Evolutionary conservation across 164 flowering plant genomes (phyloP), one percentile per base, ranked within the genome.

Genomic region (Umbilicus rupestris): DNA sequence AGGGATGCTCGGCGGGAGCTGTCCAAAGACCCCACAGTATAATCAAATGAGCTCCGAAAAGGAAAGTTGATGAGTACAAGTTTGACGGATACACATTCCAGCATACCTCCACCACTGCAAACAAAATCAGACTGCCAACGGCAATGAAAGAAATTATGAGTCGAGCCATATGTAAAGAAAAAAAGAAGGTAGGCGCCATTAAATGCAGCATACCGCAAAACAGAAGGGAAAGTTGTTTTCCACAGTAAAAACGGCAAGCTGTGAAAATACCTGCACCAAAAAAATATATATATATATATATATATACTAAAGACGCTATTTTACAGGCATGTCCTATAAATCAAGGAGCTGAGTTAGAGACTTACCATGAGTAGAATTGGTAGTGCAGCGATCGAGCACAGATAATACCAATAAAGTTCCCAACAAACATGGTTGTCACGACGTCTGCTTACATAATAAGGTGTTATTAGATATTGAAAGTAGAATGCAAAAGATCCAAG

Each of bases 81-180:
- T 73, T 88, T 31, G 96, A 92, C n/a, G 98, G 98, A 68, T 71
- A 88, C n/a, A 89, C 67, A 64, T 92, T 92, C 98, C 98, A 92
- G 80, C 98, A 92, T 11, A 81, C 17, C 77, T 92, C 98, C 63
- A 88, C 87, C 37, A 79, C 89, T 30, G 70, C 52, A 73, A 92
- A 88, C 85, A 89, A 68, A 22, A 84, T 33, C 66, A 90, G 22
- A 31, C 95, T 92, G 87, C 82, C 17, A 52, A 22, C 11, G 29
- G 15, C n/a, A n/a, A n/a, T n/a, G n/a, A 52, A 24, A 2, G 29
- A 22, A 24, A 52, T 52, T 52, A 7, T 17, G 29, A 24, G 30
- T 24, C 29, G 8, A 7, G 22, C 0, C 30, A 24, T 1, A 52
- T 7, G 5, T 24, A 22, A 22, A 1, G 16, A 20, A 9, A 22